These are phyloP conservation scores for Trichoderma brevicompactum DNA, from an alignment of 2,329 filamentous ascomycete genomes.

Conservation along the genomic window DNA sequence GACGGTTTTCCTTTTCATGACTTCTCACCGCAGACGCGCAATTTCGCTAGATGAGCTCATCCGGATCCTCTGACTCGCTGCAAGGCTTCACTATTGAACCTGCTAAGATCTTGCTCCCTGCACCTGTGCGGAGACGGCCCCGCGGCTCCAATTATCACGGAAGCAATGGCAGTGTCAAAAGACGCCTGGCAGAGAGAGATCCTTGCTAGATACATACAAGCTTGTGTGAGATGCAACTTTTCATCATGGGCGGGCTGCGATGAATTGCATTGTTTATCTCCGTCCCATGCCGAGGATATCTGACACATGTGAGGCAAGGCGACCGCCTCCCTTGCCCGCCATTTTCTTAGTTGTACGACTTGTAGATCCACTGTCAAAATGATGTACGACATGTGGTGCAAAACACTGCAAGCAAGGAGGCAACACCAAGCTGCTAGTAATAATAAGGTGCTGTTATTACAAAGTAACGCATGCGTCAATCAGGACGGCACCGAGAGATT, in stretches of 20 bases:
- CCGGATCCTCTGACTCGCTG: slow-evolving; percentile 12
- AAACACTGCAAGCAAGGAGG: slow-evolving; percentile 14
- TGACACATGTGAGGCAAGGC: slow-evolving; percentile 17
- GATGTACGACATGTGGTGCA: neutral
- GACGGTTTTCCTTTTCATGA: neutral
- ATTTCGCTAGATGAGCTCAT: slow-evolving; percentile 20
- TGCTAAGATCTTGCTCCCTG: slow-evolving; percentile 21
- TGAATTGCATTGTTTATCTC: slow-evolving; percentile 9
- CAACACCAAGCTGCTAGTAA: neutral
- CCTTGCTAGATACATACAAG: neutral
- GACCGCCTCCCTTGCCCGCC: neutral
- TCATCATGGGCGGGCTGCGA: neutral
- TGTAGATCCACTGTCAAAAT: slow-evolving; percentile 6
- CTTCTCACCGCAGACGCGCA: slow-evolving; percentile 17
- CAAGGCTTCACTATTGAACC: neutral
- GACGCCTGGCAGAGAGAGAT: neutral
- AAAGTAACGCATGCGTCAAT: slow-evolving; percentile 13
- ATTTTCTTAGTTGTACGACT: too few species aligned
- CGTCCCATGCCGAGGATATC: slow-evolving; percentile 9
- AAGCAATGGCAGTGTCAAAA: slow-evolving; percentile 17
- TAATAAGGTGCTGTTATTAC: neutral
- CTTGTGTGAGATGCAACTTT: too few species aligned
- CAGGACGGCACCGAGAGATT: neutral
- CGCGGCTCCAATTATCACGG: slow-evolving; percentile 9
- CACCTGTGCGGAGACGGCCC: slow-evolving; percentile 19